Conservation (phyloP, 2,329 filamentous ascomycete species). For the Tolypocladium album region DNA sequence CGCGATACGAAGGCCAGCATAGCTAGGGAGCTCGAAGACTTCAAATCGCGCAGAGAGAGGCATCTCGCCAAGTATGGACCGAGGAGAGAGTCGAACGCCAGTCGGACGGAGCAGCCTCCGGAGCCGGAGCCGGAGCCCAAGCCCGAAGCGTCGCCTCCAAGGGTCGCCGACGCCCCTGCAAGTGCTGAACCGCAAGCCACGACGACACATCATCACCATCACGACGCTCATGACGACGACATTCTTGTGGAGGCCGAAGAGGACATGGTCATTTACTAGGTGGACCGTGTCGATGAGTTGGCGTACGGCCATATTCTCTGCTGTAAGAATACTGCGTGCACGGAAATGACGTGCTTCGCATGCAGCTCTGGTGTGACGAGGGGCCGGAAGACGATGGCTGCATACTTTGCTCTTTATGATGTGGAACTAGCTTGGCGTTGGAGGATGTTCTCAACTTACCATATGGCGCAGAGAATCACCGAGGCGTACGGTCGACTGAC, state of each 20-base stretch:
- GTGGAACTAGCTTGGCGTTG: neutral
- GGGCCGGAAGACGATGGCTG: neutral
- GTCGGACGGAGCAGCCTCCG: slow-evolving; percentile 20
- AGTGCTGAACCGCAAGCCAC: neutral
- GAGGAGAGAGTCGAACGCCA: slow-evolving; percentile 9
- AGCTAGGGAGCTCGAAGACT: slow-evolving; percentile 53
- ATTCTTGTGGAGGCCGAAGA: slow-evolving; percentile 78
- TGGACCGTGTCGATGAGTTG: neutral
- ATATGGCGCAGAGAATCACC: neutral
- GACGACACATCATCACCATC: slow-evolving; percentile 12
- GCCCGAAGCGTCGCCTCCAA: slow-evolving; percentile 1
- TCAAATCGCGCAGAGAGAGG: slow-evolving; percentile 38
- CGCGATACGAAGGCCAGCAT: slow-evolving; percentile 53
- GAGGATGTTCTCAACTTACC: neutral
- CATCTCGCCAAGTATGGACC: slow-evolving; percentile 16
- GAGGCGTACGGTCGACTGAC: neutral
- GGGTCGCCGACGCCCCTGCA: neutral
- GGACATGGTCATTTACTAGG: slow-evolving; percentile 82
- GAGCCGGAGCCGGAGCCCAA: slow-evolving; percentile 1
- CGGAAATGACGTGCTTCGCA: neutral
- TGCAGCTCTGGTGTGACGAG: neutral
- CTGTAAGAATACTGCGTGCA: slow-evolving; percentile 1
- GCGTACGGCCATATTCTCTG: neutral
- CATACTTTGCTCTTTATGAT: neutral
- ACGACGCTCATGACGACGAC: slow-evolving; percentile 57